Conservation (phyloP, 1,139 yeast genomes). For the Blastobotrys buckinghamii region DNA sequence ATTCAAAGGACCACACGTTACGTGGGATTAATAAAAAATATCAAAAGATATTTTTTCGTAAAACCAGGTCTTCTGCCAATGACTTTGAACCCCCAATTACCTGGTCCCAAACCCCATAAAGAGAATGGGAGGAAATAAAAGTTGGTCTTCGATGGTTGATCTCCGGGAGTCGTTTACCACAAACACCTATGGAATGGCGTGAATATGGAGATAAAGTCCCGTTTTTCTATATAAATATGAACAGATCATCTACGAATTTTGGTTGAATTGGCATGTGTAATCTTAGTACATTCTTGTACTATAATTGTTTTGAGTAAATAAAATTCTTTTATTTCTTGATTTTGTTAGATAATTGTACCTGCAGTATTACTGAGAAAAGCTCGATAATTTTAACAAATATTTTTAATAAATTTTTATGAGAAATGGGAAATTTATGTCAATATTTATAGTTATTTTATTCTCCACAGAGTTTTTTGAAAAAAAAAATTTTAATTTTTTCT, state of each 20-base stretch:
- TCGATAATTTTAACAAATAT: no score
- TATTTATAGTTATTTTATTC: no score
- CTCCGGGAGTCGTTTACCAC: constrained; percentile 22
- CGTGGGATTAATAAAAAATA: constrained; percentile 2
- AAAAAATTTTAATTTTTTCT: no score
- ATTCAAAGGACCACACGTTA: constrained; percentile 5
- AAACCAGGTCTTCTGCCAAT: constrained; percentile 5
- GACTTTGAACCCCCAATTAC: background rate
- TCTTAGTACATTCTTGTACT: no score
- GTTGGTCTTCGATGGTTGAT: constrained; percentile 7
- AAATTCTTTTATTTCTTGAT: no score
- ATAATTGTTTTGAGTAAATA: no score
- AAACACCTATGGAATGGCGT: constrained; percentile 12
- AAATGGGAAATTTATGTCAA: no score
- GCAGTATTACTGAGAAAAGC: no score
- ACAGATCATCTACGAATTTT: background rate
- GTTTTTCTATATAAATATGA: background rate
- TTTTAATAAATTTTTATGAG: no score
- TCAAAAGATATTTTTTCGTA: background rate
- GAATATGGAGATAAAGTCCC: constrained; percentile 21
- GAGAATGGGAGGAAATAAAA: background rate
- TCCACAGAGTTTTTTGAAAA: no score
- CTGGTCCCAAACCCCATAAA: background rate
- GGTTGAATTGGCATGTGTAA: no score
- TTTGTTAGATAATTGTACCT: no score